phyloP scores from a whole-genome alignment of 768 basidiomycete species.

The Collybia nuda region DNA sequence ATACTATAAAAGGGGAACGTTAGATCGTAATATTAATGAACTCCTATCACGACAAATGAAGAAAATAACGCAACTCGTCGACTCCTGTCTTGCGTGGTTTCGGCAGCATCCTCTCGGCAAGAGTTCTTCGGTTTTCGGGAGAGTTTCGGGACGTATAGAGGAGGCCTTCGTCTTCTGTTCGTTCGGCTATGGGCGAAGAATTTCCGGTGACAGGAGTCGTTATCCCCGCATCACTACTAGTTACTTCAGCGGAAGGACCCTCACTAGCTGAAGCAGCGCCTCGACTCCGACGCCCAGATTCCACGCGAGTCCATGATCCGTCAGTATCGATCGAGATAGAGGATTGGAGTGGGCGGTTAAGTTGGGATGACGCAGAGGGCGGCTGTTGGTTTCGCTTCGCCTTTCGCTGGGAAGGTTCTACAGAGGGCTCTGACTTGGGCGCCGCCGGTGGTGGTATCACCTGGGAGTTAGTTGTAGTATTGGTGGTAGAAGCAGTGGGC shows the following conservation, averaged over 20 bases:
- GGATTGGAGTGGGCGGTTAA: conserved; percentile 24
- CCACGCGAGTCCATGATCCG: conserved; percentile 74
- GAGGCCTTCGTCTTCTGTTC: conserved; percentile 24
- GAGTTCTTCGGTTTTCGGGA: conserved; percentile 34
- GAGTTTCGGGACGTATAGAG: conserved; percentile 22
- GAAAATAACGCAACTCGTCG: conserved; percentile 56
- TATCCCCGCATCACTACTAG: conserved; percentile 51
- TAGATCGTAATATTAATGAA: conserved; percentile 6
- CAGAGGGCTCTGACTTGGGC: conserved; percentile 17
- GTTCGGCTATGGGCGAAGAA: conserved; percentile 36
- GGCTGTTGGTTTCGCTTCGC: conserved; percentile 7
- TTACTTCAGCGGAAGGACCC: conserved; percentile 29
- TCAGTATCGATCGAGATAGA: conserved; percentile 49
- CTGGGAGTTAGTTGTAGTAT: neutral
- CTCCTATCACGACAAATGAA: conserved; percentile 9
- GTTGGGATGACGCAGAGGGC: conserved; percentile 15
- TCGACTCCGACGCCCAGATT: conserved; percentile 35
- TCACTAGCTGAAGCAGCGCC: conserved; percentile 12
- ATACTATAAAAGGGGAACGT: conserved; percentile 42
- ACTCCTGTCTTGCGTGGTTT: conserved; percentile 65
- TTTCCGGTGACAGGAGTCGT: conserved; percentile 44
- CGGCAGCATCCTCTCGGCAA: conserved; percentile 66
- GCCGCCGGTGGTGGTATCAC: conserved; percentile 15
- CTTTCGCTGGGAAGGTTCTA: conserved; percentile 1
- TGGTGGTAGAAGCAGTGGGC: neutral